These are phyloP conservation scores for Postia placenta DNA, from an alignment of 768 basidiomycete genomes.

Conservation along the genomic window DNA sequence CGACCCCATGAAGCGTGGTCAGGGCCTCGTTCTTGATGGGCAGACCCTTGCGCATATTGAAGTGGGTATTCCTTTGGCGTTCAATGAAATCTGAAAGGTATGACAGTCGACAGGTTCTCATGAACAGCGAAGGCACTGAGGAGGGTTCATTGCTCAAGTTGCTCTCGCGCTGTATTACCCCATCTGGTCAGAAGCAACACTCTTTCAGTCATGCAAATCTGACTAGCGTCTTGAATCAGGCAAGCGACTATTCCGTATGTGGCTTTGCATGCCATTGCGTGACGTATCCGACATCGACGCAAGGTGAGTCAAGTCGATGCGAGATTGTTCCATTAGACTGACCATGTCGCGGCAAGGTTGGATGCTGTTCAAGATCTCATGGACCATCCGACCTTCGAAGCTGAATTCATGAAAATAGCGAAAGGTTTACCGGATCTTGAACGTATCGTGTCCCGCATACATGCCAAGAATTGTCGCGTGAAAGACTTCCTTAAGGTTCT, in stretches of 20 bases:
- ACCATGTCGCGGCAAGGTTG: slow-evolving; percentile 42
- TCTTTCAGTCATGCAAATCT: slow-evolving; percentile 5
- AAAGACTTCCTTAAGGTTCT: slow-evolving; percentile 86
- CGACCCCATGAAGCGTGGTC: slow-evolving; percentile 90
- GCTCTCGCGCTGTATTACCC: slow-evolving; percentile 79
- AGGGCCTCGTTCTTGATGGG: slow-evolving; percentile 83
- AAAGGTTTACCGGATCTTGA: slow-evolving; percentile 89
- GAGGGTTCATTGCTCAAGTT: slow-evolving; percentile 86
- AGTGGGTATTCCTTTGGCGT: slow-evolving; percentile 34
- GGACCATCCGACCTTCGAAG: slow-evolving; percentile 69
- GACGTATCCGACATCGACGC: slow-evolving; percentile 83
- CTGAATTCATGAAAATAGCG: slow-evolving; percentile 65
- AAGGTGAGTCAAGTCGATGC: slow-evolving; percentile 40
- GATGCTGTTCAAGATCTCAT: slow-evolving; percentile 94
- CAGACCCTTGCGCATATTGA: slow-evolving; percentile 95
- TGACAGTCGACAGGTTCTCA: slow-evolving; percentile 56
- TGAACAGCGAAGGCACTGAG: slow-evolving; percentile 91
- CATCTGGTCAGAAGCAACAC: slow-evolving; percentile 60
- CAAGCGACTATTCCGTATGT: slow-evolving; percentile 93
- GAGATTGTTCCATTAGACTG: too few relatives aligned
- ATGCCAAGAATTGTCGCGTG: slow-evolving; percentile 85
- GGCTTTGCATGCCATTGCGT: slow-evolving; percentile 90
- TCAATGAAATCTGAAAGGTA: not conserved
- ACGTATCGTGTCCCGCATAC: slow-evolving; percentile 90
- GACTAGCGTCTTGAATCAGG: slow-evolving; percentile 38